These are phyloP conservation scores for Quercus lobata DNA, from an alignment of 331 rosid species.

Conservation along the genomic window DNA sequence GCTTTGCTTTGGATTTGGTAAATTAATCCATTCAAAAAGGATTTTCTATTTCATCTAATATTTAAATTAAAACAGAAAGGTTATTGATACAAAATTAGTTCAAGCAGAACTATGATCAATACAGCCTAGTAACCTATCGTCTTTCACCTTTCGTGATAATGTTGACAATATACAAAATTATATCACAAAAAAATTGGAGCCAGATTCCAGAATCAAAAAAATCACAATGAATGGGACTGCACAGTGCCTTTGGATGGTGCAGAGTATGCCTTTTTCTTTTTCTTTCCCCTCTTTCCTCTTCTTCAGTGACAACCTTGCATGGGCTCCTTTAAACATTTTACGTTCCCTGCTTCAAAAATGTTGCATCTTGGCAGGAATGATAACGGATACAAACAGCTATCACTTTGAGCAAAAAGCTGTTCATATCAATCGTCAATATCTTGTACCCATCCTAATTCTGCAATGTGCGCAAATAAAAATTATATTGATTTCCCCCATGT, in stretches of 20 bases:
- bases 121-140: slow-evolving; percentile 22
- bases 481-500: slow-evolving; percentile 10
- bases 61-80: slow-evolving; percentile 8
- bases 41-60: slow-evolving; percentile 25
- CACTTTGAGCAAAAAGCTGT: slow-evolving; percentile 12
- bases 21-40: background rate
- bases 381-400: slow-evolving; percentile 17
- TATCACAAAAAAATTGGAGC: too few relatives aligned
- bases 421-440: slow-evolving; percentile 44
- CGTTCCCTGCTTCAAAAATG: background rate
- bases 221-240: too few relatives aligned
- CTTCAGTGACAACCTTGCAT: slow-evolving; percentile 1
- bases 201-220: too few relatives aligned
- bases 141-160: slow-evolving; percentile 19
- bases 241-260: too few relatives aligned
- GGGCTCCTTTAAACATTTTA: slow-evolving; percentile 9
- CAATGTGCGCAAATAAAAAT: slow-evolving; percentile 2
- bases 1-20: slow-evolving; percentile 3
- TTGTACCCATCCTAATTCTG: slow-evolving; percentile 62
- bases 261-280: slow-evolving; percentile 22
- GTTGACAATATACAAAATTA: too few relatives aligned
- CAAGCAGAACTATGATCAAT: slow-evolving; percentile 10
- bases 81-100: slow-evolving; percentile 26
- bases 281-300: background rate
- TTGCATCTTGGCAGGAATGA: slow-evolving; percentile 15